Evolutionary conservation across 1,139 yeast species (phyloP).

Genomic region (Zhuliangozyma parablackwelliae): DNA sequence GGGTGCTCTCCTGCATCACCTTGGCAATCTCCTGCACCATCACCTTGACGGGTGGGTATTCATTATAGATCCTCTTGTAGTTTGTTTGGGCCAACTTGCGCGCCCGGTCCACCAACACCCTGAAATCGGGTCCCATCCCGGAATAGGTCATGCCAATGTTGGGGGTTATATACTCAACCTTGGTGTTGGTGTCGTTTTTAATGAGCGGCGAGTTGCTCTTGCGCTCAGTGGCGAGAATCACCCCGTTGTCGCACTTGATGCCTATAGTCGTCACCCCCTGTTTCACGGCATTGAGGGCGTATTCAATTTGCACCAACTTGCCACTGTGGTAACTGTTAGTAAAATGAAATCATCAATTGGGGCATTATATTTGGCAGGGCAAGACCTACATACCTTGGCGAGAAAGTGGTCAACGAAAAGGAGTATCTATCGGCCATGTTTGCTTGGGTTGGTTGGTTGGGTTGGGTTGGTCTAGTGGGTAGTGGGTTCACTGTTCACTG

Average conservation of each 20-base stretch:
- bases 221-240: slow-evolving; percentile 94
- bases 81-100: slow-evolving; percentile 90
- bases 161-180: slow-evolving; percentile 84
- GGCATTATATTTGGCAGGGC: slow-evolving; percentile 4
- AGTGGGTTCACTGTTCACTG: neutral
- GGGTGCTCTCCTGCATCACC: slow-evolving; percentile 97
- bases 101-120: slow-evolving; percentile 90
- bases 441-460: slow-evolving; percentile 1
- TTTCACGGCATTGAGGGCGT: slow-evolving; percentile 94
- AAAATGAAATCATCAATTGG: neutral
- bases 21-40: slow-evolving; percentile 93
- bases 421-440: slow-evolving; percentile 96
- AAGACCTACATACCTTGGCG: slow-evolving; percentile 70
- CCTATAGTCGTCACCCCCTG: slow-evolving; percentile 98
- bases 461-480: no score
- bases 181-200: slow-evolving; percentile 69
- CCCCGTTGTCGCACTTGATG: slow-evolving; percentile 93
- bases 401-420: slow-evolving; percentile 91
- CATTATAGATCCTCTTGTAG: slow-evolving; percentile 90
- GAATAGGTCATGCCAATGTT: slow-evolving; percentile 95
- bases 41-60: slow-evolving; percentile 94
- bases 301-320: slow-evolving; percentile 94
- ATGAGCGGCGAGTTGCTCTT: slow-evolving; percentile 78
- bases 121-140: slow-evolving; percentile 99
- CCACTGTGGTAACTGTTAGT: slow-evolving; percentile 52